Evolutionary conservation across 768 basidiomycete species (phyloP).

Genomic region (Trichaptum fuscoviolaceum): DNA sequence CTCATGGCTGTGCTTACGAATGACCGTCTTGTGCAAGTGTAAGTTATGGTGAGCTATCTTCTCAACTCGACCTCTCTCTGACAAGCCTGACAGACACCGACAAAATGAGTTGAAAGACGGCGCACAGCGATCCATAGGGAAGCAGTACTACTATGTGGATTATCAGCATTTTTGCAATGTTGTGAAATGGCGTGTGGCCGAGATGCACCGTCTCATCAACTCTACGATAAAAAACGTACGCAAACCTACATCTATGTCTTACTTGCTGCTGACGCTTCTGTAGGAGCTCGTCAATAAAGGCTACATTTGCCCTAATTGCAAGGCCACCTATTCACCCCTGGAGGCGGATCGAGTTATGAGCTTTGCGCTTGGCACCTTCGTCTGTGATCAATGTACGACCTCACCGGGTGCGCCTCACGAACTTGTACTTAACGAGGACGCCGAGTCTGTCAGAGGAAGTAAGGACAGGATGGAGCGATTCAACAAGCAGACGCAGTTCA

Average conservation of each 20-base stretch:
- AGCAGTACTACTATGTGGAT: conserved; percentile 95
- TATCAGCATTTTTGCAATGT: conserved; percentile 95
- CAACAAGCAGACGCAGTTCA: conserved; percentile 83
- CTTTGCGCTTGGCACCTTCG: conserved; percentile 54
- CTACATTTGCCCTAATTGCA: conserved; percentile 92
- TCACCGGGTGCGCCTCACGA: conserved; percentile 43
- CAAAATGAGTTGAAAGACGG: conserved; percentile 91
- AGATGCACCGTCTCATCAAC: conserved; percentile 89
- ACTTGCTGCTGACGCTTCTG: background rate
- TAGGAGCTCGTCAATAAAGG: conserved; percentile 97
- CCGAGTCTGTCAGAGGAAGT: conserved; percentile 76
- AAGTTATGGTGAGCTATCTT: conserved; percentile 25
- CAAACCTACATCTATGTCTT: conserved; percentile 10
- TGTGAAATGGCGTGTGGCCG: conserved; percentile 94
- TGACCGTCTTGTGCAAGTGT: conserved; percentile 77
- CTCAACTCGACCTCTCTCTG: background rate
- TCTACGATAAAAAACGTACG: conserved; percentile 81
- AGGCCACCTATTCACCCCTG: conserved; percentile 75
- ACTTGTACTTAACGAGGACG: conserved; percentile 87
- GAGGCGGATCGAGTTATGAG: conserved; percentile 85
- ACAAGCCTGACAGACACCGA: conserved; percentile 51
- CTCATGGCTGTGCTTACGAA: conserved; percentile 76
- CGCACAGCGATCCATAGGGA: conserved; percentile 79
- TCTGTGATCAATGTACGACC: conserved; percentile 74
- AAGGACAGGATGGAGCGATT: conserved; percentile 96